Evolutionary conservation across 2,329 filamentous ascomycete species (phyloP).

Genomic region (Sodiomyces alkalinus): DNA sequence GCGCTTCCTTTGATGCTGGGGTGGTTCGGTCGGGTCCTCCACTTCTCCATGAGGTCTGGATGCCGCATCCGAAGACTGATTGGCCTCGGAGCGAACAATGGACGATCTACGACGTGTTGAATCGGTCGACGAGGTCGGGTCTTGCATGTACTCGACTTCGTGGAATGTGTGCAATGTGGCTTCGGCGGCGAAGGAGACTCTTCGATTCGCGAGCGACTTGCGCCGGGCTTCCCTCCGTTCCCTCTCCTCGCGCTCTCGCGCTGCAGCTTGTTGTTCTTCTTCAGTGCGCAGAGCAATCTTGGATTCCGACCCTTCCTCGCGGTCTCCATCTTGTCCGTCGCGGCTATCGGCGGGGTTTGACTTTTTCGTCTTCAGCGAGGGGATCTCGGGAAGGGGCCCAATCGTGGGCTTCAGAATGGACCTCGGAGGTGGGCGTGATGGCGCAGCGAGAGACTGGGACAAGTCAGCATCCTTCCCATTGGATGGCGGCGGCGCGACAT

Average conservation of each 20-base stretch:
- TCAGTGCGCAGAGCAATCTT: conserved; percentile 53
- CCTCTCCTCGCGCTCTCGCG: conserved; percentile 52
- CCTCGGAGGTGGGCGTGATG: conserved; percentile 34
- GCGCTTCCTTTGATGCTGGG: conserved; percentile 40
- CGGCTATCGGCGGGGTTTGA: conserved; percentile 3
- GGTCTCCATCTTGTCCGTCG: neutral
- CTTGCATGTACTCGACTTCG: conserved; percentile 76
- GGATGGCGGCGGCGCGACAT: conserved; percentile 14
- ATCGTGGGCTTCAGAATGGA: conserved; percentile 76
- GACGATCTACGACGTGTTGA: conserved; percentile 60
- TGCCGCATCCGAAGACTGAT: too few species aligned
- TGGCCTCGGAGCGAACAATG: conserved; percentile 20
- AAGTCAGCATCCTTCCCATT: conserved; percentile 7
- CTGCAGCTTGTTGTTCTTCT: conserved; percentile 55
- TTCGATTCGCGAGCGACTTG: conserved; percentile 82
- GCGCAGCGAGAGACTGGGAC: conserved; percentile 38
- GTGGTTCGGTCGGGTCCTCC: too few species aligned
- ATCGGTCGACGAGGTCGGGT: conserved; percentile 70
- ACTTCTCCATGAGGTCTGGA: too few species aligned
- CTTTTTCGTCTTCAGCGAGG: conserved; percentile 38
- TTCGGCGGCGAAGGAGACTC: conserved; percentile 94
- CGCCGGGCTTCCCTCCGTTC: conserved; percentile 75
- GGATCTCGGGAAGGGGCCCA: conserved; percentile 49
- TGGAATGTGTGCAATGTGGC: conserved; percentile 96
- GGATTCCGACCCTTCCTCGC: conserved; percentile 21